Percentiles rank a stretch among this genome's conserved stretches.
Evolutionary conservation across 2,329 filamentous ascomycete species (phyloP).

Genomic region (Metarhizium robertsii): DNA sequence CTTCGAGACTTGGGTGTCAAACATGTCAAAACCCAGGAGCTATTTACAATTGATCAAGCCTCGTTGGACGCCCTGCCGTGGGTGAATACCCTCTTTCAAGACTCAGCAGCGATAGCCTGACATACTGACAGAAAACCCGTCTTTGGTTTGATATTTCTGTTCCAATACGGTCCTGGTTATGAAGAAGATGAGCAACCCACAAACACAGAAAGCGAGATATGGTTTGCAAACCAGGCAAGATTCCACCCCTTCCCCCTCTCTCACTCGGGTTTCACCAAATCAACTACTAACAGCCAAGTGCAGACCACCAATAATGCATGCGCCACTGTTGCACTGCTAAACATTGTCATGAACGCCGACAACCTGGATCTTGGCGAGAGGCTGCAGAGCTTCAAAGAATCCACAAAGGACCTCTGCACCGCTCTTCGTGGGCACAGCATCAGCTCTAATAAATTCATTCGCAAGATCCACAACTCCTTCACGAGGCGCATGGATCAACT

Average conservation of each 20-base stretch:
- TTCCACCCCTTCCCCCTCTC: not conserved
- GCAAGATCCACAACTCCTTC: conserved; percentile 80
- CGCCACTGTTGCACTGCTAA: conserved; percentile 84
- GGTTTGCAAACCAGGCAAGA: conserved; percentile 86
- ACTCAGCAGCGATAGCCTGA: not conserved
- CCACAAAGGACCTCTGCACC: conserved; percentile 59
- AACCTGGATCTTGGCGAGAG: conserved; percentile 59
- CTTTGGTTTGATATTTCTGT: conserved; percentile 83
- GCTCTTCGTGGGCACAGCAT: conserved; percentile 68
- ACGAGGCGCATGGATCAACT: conserved; percentile 70
- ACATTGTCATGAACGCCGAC: conserved; percentile 81
- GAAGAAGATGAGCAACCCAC: conserved; percentile 46
- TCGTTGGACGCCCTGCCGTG: conserved; percentile 55
- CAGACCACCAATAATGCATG: conserved; percentile 78
- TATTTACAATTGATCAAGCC: conserved; percentile 62
- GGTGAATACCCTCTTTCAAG: conserved; percentile 11
- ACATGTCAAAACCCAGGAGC: conserved; percentile 65
- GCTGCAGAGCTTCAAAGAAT: conserved; percentile 62
- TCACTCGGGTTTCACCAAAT: not conserved
- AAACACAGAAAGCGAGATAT: conserved; percentile 44
- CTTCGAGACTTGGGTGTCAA: conserved; percentile 68
- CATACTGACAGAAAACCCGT: conserved; percentile 52
- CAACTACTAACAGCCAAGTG: not conserved
- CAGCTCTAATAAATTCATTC: conserved; percentile 65
- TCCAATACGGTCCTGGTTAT: conserved; percentile 52